Conservation (phyloP, 176 grass and related monocot species). For the Guadua angustifolia region DNA sequence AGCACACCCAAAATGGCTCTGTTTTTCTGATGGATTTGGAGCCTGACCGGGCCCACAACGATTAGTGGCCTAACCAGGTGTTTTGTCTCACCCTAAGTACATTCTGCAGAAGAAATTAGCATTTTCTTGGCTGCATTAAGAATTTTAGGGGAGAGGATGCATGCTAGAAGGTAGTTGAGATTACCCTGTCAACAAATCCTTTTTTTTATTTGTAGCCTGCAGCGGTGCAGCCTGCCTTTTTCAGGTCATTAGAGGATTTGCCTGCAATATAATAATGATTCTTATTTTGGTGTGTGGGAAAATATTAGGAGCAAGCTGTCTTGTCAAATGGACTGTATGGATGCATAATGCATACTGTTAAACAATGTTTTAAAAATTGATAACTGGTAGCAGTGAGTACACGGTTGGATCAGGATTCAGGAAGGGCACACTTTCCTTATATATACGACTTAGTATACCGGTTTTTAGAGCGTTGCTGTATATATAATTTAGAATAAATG, state of each 20-base stretch:
- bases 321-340: not conserved
- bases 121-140: conserved; percentile 47
- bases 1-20: not conserved
- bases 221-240: conserved; percentile 35
- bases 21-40: conserved; percentile 37
- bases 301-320: not conserved
- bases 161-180: conserved; percentile 43
- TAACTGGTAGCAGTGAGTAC: not conserved
- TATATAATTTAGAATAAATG: not conserved
- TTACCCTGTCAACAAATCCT: conserved; percentile 21
- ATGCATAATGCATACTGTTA: not conserved
- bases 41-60: conserved; percentile 6
- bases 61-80: conserved; percentile 37
- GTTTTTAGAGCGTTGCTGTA: not conserved
- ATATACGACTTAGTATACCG: not conserved
- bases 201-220: conserved; percentile 36
- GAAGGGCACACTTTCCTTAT: too few species aligned
- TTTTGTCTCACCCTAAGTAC: conserved; percentile 46
- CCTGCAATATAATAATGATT: not conserved
- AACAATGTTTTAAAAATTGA: not conserved
- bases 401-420: too few species aligned
- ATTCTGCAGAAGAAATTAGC: conserved; percentile 39
- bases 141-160: conserved; percentile 12
- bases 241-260: conserved; percentile 38
- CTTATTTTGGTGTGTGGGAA: not conserved